Evolutionary conservation across 805 yeast genomes (phyloP), one percentile per base, ranked within the genome.

Genomic region (Candida sakaeoensis): DNA sequence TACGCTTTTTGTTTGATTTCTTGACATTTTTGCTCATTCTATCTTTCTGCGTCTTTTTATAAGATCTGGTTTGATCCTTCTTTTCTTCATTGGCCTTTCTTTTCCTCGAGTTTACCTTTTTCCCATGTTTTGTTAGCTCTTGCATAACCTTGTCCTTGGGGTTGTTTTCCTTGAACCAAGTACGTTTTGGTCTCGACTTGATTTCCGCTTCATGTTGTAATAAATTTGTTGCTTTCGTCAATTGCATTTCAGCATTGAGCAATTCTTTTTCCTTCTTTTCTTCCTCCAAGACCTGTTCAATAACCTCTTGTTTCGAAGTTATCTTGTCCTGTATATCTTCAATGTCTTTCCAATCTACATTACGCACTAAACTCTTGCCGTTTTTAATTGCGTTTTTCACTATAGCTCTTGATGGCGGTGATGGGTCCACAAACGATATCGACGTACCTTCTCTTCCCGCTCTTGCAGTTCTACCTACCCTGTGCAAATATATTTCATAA

Each of bases 391-490:
- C 95, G 13, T 80, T 87, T 58, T 86, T 89, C n/a, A 93, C 98
- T 51, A 93, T 87, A 35, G 74, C 68, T 63, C 99, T 80, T 48
- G 93, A 99, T 43, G 74, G 77, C n/a, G 87, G 70, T 0, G 85
- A 70, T 58, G 93, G 99, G 13, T 98, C 97, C 10, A 93, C 99
- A 63, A 93, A 80, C 2, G 97, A 82, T 29, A 93, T 83, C 33
- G 97, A 85, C 41, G 77, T 77, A 75, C 99, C 99, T 39, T 85
- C 87, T 65, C 98, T 79, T 15, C 98, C 98, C 37, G 97, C 99
- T 78, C 99, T 87, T 8, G 99, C 99, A 40, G 98, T 93, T 75
- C 99, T 86, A 65, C 99, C 99, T 44, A 93, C 96, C 72, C 99
- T 85, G 67, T 93, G 99, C 54, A 93, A 71, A 61, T 93, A 93